These are phyloP conservation scores for Closterium sp. DNA, from an alignment of 139 green algal species.

Conservation along the genomic window DNA sequence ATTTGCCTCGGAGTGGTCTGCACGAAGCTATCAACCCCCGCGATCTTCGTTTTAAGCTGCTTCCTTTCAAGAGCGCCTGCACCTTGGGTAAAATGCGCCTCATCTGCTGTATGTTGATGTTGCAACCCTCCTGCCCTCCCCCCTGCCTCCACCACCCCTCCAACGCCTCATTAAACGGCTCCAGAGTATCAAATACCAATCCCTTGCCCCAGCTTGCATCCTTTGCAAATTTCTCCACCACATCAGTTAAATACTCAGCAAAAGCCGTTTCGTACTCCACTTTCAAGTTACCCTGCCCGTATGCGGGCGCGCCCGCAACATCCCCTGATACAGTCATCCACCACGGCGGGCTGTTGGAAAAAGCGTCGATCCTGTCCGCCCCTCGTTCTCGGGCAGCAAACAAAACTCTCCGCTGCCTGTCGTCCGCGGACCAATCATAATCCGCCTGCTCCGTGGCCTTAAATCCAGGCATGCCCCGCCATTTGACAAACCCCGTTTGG, in stretches of 20 bases:
- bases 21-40: no score
- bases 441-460: not conserved
- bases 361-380: slow-evolving; percentile 47
- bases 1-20: no score
- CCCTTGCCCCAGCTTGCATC: not conserved
- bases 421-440: slow-evolving; percentile 37
- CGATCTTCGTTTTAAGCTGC: not conserved
- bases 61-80: not conserved
- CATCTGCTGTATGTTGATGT: slow-evolving; percentile 27
- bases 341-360: slow-evolving; percentile 50
- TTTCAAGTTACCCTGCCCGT: slow-evolving; percentile 35
- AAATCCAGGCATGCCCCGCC: slow-evolving; percentile 12
- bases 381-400: slow-evolving; percentile 37
- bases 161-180: slow-evolving; percentile 53
- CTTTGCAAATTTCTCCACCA: slow-evolving; percentile 25
- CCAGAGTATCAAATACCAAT: slow-evolving; percentile 38
- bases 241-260: slow-evolving; percentile 47
- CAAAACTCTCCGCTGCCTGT: slow-evolving; percentile 39
- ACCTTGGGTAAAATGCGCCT: slow-evolving; percentile 31
- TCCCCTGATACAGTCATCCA: slow-evolving; percentile 49
- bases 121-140: slow-evolving; percentile 55
- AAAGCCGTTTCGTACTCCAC: slow-evolving; percentile 33
- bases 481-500: not conserved
- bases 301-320: slow-evolving; percentile 11
- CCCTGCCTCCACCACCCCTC: slow-evolving; percentile 38